phyloP scores from a whole-genome alignment of 345 rosid species.

The Linum usitatissimum region DNA sequence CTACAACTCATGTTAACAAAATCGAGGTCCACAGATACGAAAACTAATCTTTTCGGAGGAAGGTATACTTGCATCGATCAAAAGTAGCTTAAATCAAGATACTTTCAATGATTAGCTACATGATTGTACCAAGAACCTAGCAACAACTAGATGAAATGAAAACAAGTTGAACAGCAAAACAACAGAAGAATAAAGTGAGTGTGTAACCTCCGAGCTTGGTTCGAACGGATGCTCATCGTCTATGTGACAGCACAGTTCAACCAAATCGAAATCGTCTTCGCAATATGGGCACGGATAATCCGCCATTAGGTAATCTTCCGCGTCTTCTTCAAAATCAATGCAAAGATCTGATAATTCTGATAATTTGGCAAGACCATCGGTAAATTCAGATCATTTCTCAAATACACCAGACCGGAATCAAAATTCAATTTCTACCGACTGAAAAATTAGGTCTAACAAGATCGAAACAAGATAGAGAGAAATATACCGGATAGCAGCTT shows the following conservation, averaged over 20 bases:
- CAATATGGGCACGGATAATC: constrained; percentile 26
- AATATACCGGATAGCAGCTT: constrained; percentile 11
- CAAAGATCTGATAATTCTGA: constrained; percentile 4
- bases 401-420: background rate
- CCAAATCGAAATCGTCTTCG: constrained; percentile 19
- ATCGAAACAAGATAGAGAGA: background rate
- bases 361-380: background rate
- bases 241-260: constrained; percentile 22
- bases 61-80: background rate
- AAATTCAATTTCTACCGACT: background rate
- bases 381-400: constrained; percentile 22
- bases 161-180: background rate
- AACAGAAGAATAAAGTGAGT: background rate
- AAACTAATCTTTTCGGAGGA: background rate
- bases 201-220: constrained; percentile 14
- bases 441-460: background rate
- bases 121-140: background rate
- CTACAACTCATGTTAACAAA: background rate
- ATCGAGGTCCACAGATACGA: background rate
- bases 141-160: background rate
- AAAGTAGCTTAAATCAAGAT: background rate
- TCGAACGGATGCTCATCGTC: constrained; percentile 19
- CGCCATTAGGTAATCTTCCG: constrained; percentile 16
- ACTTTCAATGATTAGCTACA: background rate
- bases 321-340: constrained; percentile 12